Evolutionary conservation across 2,329 filamentous ascomycete genomes (phyloP).

Genomic region (Alternaria ethzedia): DNA sequence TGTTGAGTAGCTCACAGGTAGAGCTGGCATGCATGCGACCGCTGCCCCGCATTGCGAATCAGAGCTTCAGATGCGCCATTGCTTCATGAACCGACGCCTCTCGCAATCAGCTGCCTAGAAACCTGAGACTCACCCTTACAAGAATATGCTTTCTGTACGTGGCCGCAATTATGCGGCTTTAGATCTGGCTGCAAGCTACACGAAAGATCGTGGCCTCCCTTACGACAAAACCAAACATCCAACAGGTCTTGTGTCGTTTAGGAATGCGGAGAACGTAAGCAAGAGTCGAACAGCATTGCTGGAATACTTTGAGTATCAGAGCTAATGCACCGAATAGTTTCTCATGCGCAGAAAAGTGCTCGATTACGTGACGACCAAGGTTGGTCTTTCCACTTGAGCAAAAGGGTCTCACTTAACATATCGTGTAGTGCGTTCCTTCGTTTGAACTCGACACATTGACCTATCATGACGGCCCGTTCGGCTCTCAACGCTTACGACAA

Average conservation of each 20-base stretch:
- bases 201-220: slow-evolving; percentile 3
- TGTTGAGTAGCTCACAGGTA: neutral
- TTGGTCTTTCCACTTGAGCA: neutral
- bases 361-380: slow-evolving; percentile 5
- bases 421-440: neutral
- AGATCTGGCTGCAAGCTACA: slow-evolving; percentile 8
- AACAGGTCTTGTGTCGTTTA: slow-evolving; percentile 4
- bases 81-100: neutral
- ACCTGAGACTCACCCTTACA: neutral
- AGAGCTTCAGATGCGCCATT: neutral
- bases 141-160: slow-evolving; percentile 4
- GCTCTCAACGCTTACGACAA: slow-evolving; percentile 2
- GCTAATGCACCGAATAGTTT: neutral
- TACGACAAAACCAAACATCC: slow-evolving; percentile 2
- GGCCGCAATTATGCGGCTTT: slow-evolving; percentile 8
- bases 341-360: slow-evolving; percentile 5
- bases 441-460: slow-evolving; percentile 4
- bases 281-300: neutral
- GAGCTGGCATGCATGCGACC: neutral
- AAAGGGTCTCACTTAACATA: neutral
- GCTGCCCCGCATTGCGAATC: slow-evolving; percentile 5
- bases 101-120: neutral
- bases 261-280: slow-evolving; percentile 6
- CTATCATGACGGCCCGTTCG: slow-evolving; percentile 10
- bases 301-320: neutral